A percentile compares a stretch with the other conserved stretches of the same genome.
Evolutionary conservation across 306 rosid genomes (phyloP).

Genomic region (Rosa multiflora): DNA sequence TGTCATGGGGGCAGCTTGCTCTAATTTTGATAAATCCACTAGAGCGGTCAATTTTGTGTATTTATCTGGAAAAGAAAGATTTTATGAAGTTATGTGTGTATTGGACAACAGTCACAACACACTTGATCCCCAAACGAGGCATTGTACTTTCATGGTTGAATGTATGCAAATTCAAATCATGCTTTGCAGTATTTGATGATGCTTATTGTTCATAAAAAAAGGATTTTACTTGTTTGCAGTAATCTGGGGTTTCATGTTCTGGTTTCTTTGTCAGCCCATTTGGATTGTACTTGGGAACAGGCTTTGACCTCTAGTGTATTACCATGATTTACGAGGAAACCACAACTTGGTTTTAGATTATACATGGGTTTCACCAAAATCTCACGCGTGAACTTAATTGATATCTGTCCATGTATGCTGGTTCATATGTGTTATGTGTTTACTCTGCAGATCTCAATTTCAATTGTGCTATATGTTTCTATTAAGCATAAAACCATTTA

Average conservation of each 20-base stretch:
- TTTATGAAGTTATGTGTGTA: neutral
- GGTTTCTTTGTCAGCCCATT: neutral
- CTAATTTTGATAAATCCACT: neutral
- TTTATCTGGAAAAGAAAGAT: neutral
- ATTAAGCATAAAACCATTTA: neutral
- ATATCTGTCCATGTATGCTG: neutral
- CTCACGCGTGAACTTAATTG: neutral
- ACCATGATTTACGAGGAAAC: neutral
- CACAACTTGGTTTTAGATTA: neutral
- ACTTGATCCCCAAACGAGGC: neutral
- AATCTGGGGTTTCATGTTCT: slow-evolving; percentile 4
- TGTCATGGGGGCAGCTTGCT: neutral
- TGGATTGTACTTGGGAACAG: neutral
- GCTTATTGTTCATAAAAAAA: neutral
- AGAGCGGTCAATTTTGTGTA: neutral
- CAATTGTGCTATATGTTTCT: neutral
- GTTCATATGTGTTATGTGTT: neutral
- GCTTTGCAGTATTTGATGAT: neutral
- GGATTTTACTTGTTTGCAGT: slow-evolving; percentile 2
- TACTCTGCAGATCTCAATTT: neutral
- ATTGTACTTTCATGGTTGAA: neutral
- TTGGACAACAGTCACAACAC: neutral
- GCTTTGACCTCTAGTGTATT: neutral
- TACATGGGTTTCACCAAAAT: neutral
- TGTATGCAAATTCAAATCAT: neutral